A percentile compares a stretch with the other conserved stretches of the same genome.
phyloP scores from a whole-genome alignment of 1,284 basidiomycete species.

The Coriolopsis trogii region DNA sequence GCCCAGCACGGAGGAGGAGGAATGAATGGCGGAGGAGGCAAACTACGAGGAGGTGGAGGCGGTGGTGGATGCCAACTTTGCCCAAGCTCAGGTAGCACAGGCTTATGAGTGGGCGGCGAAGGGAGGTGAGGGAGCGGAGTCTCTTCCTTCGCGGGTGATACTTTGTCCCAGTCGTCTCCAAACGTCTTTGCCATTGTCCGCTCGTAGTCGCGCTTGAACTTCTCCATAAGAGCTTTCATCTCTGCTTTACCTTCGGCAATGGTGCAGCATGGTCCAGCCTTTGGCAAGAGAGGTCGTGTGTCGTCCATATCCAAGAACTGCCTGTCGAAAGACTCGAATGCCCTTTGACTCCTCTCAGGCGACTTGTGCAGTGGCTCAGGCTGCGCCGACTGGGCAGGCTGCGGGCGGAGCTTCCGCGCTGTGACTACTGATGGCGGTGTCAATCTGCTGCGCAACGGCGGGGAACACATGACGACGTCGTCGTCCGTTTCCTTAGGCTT shows the following conservation, averaged over 20 bases:
- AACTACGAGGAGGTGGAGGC: background rate
- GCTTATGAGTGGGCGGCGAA: constrained; percentile 12
- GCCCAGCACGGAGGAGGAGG: constrained; percentile 3
- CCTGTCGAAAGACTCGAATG: background rate
- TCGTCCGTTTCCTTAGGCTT: background rate
- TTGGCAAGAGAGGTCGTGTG: background rate
- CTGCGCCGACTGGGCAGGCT: constrained; percentile 8
- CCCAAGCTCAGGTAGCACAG: background rate
- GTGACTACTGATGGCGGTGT: constrained; percentile 12
- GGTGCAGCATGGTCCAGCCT: constrained; percentile 47
- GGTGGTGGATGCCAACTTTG: background rate
- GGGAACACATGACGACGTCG: constrained; percentile 17
- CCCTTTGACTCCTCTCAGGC: background rate
- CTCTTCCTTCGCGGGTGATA: background rate
- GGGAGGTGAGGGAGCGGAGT: constrained; percentile 9
- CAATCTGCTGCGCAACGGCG: background rate
- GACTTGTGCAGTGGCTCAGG: background rate
- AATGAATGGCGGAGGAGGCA: constrained; percentile 2
- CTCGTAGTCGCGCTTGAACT: constrained; percentile 66
- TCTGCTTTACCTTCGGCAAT: constrained; percentile 50
- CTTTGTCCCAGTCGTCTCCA: constrained; percentile 34
- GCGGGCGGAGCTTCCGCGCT: constrained; percentile 6
- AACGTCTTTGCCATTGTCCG: constrained; percentile 50
- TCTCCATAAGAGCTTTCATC: constrained; percentile 48
- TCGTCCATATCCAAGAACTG: background rate